Evolutionary conservation across 2,329 filamentous ascomycete species (phyloP).

Genomic region (Ophiostoma himal-ulmi): DNA sequence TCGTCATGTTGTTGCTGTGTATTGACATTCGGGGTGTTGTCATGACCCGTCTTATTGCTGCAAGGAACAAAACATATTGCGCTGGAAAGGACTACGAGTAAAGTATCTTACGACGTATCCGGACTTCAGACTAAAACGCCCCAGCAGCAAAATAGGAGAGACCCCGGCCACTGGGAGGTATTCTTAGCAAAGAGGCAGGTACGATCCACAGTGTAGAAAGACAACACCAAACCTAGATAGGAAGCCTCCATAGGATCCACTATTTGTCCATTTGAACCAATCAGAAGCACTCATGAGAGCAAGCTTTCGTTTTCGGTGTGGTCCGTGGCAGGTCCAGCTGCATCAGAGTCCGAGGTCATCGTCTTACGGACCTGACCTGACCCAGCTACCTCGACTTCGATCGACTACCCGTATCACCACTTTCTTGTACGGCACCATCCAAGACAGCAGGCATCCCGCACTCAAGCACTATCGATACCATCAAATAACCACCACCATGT

Average conservation of each 20-base stretch:
- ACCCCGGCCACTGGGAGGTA: constrained; percentile 1
- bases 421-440: neutral
- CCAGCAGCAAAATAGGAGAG: neutral
- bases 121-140: neutral
- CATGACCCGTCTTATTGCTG: neutral
- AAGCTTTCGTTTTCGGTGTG: constrained; percentile 16
- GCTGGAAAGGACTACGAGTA: neutral
- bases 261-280: neutral
- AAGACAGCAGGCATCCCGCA: neutral
- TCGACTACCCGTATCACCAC: neutral
- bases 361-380: neutral
- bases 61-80: neutral
- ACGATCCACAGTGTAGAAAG: neutral
- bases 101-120: neutral
- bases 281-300: constrained; percentile 1
- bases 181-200: constrained; percentile 10
- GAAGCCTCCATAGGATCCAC: neutral
- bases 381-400: neutral
- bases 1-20: neutral
- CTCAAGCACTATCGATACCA: neutral
- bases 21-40: neutral
- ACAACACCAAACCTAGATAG: neutral
- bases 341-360: neutral
- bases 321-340: constrained; percentile 11
- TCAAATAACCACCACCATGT: constrained; percentile 42